Evolutionary conservation across 192 early-diverging fungal genomes (phyloP), one percentile per base, ranked within the genome.

Genomic region (Mycoemilia scoparia): DNA sequence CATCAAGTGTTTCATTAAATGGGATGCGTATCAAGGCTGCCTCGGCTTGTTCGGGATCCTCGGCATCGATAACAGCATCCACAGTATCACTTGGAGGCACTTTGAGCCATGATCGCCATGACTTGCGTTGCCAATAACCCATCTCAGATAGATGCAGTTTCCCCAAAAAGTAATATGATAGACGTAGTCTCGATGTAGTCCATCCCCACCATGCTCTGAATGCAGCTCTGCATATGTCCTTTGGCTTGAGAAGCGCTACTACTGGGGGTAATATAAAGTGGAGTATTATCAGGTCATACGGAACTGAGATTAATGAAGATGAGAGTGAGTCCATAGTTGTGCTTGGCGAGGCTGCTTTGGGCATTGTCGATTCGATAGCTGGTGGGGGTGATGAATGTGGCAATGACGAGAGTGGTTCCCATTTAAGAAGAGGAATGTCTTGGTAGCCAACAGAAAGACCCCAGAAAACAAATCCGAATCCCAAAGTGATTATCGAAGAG

Each of bases 91-190:
- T 39, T 4, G 74, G 70, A 17, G 47, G 34, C 4, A 61, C 41
- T 7, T 64, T 51, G 7, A 79, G 18, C 58, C 67, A 66, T 10
- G 77, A 70, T 16, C 38, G 46, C 52, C 63, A 64, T 7, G 60
- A 53, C 7, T 50, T 52, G 21, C 69, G 46, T 2, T 66, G 54
- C 56, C 73, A 68, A 6, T 36, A 39, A 12, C 77, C 76, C 50
- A 93, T 87, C 45, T 96, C 88, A 7, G 73, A 67, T 7, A 64
- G 44, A 37, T 55, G 50, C 11, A 72, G 61, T 25, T 52, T 60
- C 9, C 79, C 83, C 40, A 92, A 71, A 51, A 97, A 64, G 49
- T 93, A 93, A 30, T 79, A 76, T 1, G 77, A 72, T 32, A 97
- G 48, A 1, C 87, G 73, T 19, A 84, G 45, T 5, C 41, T 34